Evolutionary conservation across 169 alveolate genomes (phyloP).

Genomic region (Plasmodium gallinaceum): DNA sequence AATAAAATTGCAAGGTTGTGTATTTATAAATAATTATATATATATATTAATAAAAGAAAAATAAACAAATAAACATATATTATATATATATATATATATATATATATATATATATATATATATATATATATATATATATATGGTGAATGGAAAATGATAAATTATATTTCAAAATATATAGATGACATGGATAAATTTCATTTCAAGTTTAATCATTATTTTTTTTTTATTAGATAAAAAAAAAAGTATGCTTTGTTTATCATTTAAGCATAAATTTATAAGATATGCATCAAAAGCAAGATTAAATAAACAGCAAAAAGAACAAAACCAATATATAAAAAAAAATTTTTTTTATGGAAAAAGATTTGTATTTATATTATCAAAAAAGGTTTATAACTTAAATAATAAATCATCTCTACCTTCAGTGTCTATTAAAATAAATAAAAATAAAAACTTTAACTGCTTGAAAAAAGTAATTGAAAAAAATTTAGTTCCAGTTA

Average conservation of each 20-base stretch:
- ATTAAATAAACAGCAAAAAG: slow-evolving; percentile 24
- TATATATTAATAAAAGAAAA: too few relatives aligned
- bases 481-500: too few relatives aligned
- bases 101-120: too few relatives aligned
- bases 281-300: slow-evolving; percentile 22
- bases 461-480: too few relatives aligned
- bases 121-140: too few relatives aligned
- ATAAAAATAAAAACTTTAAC: too few relatives aligned
- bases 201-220: neutral
- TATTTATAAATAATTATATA: too few relatives aligned
- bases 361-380: neutral
- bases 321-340: neutral
- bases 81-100: too few relatives aligned
- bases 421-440: too few relatives aligned
- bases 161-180: neutral
- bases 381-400: neutral
- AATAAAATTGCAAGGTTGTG: too few relatives aligned
- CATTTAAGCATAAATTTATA: slow-evolving; percentile 8
- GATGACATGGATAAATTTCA: slow-evolving; percentile 43
- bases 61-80: too few relatives aligned
- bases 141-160: too few relatives aligned
- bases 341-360: neutral
- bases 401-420: neutral
- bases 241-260: slow-evolving; percentile 39
- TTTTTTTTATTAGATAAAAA: neutral